phyloP scores from a whole-genome alignment of 371 early-diverging fungal genomes.

The Saksenaea oblongispora region DNA sequence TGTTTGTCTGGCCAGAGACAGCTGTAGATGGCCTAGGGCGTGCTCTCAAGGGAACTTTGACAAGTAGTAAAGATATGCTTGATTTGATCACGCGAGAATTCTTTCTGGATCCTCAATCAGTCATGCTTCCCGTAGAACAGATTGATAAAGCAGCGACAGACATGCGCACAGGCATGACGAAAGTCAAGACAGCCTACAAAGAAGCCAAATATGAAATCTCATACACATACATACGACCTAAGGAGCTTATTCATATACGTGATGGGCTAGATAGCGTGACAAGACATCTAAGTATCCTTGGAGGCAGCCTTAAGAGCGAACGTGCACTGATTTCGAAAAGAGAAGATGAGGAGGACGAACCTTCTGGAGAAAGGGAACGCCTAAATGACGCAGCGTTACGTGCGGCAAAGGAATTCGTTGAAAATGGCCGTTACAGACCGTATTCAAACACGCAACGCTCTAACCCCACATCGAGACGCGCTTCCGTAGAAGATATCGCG shows the following conservation, averaged over 20 bases:
- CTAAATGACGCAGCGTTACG: slow-evolving; percentile 29
- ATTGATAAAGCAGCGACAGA: slow-evolving; percentile 33
- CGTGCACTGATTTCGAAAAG: slow-evolving; percentile 29
- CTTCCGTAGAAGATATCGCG: slow-evolving; percentile 8
- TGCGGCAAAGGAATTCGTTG: slow-evolving; percentile 26
- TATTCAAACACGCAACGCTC: slow-evolving; percentile 7
- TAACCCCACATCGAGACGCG: slow-evolving; percentile 15
- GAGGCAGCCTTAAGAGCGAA: slow-evolving; percentile 45
- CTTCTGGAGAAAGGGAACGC: slow-evolving; percentile 26
- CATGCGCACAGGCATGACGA: slow-evolving; percentile 46
- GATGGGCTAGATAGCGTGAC: slow-evolving; percentile 44
- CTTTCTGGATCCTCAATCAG: slow-evolving; percentile 44
- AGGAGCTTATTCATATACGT: slow-evolving; percentile 33
- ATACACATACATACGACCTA: slow-evolving; percentile 41
- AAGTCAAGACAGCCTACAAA: slow-evolving; percentile 47
- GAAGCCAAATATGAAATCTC: slow-evolving; percentile 55
- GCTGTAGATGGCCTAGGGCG: slow-evolving; percentile 53
- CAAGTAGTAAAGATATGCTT: slow-evolving; percentile 46
- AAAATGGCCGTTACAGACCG: slow-evolving; percentile 9
- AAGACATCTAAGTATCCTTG: slow-evolving; percentile 44
- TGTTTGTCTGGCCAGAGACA: slow-evolving; percentile 50
- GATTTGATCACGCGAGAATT: slow-evolving; percentile 47
- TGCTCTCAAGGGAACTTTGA: slow-evolving; percentile 41
- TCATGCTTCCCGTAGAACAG: slow-evolving; percentile 27
- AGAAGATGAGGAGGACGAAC: slow-evolving; percentile 3